Percentiles rank a stretch among this genome's conserved stretches.
These are phyloP conservation scores for Sugiyamaella neomexicana DNA, from an alignment of 1,139 yeast species.

Conservation along the genomic window DNA sequence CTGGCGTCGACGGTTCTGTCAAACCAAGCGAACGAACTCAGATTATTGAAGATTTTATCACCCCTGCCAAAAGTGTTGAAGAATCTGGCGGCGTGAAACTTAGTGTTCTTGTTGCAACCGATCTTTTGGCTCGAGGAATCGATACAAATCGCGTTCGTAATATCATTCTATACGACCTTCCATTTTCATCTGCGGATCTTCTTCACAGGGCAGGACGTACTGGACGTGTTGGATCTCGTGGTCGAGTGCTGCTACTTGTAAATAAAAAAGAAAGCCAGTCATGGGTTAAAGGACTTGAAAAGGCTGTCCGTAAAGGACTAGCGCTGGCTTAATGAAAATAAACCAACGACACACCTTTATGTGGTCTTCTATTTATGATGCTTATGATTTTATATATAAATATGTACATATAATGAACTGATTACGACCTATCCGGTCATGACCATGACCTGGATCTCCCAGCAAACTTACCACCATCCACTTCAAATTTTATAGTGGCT, in stretches of 20 bases:
- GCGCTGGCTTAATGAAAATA: slow-evolving; percentile 22
- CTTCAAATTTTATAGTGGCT: slow-evolving; percentile 20
- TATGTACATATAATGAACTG: slow-evolving; percentile 5
- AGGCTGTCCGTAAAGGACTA: slow-evolving; percentile 54
- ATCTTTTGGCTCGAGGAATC: slow-evolving; percentile 83
- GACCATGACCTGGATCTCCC: slow-evolving; percentile 16
- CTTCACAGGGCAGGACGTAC: slow-evolving; percentile 94
- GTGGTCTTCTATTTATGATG: neutral
- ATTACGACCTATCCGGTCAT: slow-evolving; percentile 12
- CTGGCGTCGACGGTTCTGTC: slow-evolving; percentile 68
- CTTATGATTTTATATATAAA: slow-evolving; percentile 1
- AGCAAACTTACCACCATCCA: slow-evolving; percentile 25
- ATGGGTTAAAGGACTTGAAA: slow-evolving; percentile 84
- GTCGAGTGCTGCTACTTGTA: slow-evolving; percentile 76
- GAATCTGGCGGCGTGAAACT: slow-evolving; percentile 27
- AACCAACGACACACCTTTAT: neutral
- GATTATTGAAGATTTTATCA: slow-evolving; percentile 60
- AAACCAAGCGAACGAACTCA: slow-evolving; percentile 56
- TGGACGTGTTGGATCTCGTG: slow-evolving; percentile 86
- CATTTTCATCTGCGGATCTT: slow-evolving; percentile 78
- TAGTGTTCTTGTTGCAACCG: slow-evolving; percentile 85
- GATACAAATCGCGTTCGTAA: slow-evolving; percentile 82
- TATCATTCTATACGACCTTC: slow-evolving; percentile 81
- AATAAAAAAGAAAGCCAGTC: slow-evolving; percentile 65
- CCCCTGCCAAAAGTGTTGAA: slow-evolving; percentile 52